Conservation (phyloP, 768 basidiomycete genomes). For the Hysterangium stoloniferum region DNA sequence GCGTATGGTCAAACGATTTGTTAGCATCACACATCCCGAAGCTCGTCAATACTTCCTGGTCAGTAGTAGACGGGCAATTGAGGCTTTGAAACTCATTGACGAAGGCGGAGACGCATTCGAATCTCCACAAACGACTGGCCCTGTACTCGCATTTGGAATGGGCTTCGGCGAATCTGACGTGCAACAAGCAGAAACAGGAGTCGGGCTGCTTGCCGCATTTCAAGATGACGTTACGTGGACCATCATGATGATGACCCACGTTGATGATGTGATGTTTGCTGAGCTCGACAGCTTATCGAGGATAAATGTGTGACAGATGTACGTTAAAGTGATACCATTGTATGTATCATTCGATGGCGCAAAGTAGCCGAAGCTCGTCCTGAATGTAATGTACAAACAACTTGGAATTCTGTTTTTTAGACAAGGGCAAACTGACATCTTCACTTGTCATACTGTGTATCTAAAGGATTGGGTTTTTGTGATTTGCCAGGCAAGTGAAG, state of each 20-base stretch:
- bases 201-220: constrained; percentile 65
- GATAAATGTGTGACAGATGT: neutral
- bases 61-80: constrained; percentile 59
- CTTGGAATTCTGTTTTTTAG: neutral
- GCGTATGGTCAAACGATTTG: constrained; percentile 60
- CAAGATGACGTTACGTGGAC: constrained; percentile 63
- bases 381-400: neutral
- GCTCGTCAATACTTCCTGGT: constrained; percentile 44
- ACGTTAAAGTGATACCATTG: neutral
- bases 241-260: constrained; percentile 59
- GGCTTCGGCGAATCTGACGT: constrained; percentile 73
- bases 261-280: constrained; percentile 62
- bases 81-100: constrained; percentile 73
- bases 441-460: too few relatives aligned
- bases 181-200: constrained; percentile 57
- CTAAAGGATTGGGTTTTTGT: too few relatives aligned
- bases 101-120: constrained; percentile 71
- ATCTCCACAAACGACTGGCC: constrained; percentile 45
- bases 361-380: constrained; percentile 1
- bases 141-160: constrained; percentile 76
- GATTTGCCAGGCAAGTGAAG: too few relatives aligned
- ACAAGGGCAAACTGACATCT: neutral
- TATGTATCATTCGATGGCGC: constrained; percentile 2
- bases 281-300: constrained; percentile 65
- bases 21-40: constrained; percentile 42